Base-by-base conservation (phyloP, 2,329 filamentous ascomycete species). In the Biscogniauxia mediterranea region DNA sequence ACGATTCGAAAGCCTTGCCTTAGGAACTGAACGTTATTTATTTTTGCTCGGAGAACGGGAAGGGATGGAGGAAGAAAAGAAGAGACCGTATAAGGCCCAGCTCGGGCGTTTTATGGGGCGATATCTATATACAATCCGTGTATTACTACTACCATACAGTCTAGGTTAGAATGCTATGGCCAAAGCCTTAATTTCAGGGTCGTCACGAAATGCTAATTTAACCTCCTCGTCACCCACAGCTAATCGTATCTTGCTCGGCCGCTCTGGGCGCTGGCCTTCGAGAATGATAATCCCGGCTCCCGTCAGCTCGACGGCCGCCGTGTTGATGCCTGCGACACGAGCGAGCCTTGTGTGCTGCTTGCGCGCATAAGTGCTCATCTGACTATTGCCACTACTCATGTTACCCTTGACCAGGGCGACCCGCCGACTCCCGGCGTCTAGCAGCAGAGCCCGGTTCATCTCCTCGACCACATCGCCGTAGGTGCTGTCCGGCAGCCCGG, bases 391-490 rank as follows among this genome's bases (percentile, higher is more conserved):
- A 5, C 23, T 5, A 17, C 7, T 28, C 9, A 50, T 32, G 7
- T 23, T 55, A 9, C 67, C 67, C 38, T 72, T 73, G 1, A 94
- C 77, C 63, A 87, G 83, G 42, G 85, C 81, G 52, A 88, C 80
- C 32, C 90, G 81, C n/a, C 83, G 80, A 51, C 80, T 85, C 28
- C 83, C 83, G 26, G 81, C 83, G 56, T 85, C 85, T 73, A 89
- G 80, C 56, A 83, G 78, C 2, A 85, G 85, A 62, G 93, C 85
- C 32, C 86, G 85, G 70, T 88, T 88, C 61, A 91, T 88, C 77
- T 99, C 95, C 68, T 97, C 93, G 6, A 96, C 80, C 5, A 97
- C 89, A 67, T 98, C 95, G 20, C 93, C 92, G 61, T 97, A 86
- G 0, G 92, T 89, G 58, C 92, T 93, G 78, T 99, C 95, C 1